phyloP scores from a whole-genome alignment of 1,284 basidiomycete genomes.

The Wolfiporia cocos region DNA sequence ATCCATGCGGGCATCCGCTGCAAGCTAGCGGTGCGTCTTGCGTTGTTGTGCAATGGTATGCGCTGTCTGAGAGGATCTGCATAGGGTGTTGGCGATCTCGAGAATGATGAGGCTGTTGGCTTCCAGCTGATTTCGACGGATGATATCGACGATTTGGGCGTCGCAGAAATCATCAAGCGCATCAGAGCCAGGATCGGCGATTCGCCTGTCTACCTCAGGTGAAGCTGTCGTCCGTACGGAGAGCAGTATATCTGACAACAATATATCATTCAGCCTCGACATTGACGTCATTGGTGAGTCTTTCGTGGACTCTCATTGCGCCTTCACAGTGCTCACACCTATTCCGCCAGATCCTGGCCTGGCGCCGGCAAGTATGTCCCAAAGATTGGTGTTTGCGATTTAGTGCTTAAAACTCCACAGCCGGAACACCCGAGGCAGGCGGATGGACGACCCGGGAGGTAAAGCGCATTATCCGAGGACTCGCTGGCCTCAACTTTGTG shows the following conservation, averaged over 20 bases:
- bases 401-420: conserved; percentile 25
- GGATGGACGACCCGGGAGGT: conserved; percentile 81
- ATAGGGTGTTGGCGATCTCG: conserved; percentile 55
- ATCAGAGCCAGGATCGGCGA: conserved; percentile 62
- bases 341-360: conserved; percentile 59
- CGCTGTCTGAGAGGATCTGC: background rate
- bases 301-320: background rate
- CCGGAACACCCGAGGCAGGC: conserved; percentile 81
- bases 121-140: conserved; percentile 71
- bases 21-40: conserved; percentile 45
- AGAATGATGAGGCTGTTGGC: conserved; percentile 57
- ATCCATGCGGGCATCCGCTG: conserved; percentile 77
- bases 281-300: conserved; percentile 70
- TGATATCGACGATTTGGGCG: conserved; percentile 69
- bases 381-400: too few species aligned
- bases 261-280: conserved; percentile 51
- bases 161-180: conserved; percentile 51
- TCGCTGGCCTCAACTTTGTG: conserved; percentile 76
- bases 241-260: too few species aligned
- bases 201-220: conserved; percentile 73
- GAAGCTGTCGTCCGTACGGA: too few species aligned
- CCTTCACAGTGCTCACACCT: background rate
- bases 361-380: conserved; percentile 69
- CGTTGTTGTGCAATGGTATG: background rate
- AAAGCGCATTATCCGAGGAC: conserved; percentile 72